Evolutionary conservation across 495 filamentous ascomycete species (phyloP).

Genomic region (Thermothielavioides terrestris): DNA sequence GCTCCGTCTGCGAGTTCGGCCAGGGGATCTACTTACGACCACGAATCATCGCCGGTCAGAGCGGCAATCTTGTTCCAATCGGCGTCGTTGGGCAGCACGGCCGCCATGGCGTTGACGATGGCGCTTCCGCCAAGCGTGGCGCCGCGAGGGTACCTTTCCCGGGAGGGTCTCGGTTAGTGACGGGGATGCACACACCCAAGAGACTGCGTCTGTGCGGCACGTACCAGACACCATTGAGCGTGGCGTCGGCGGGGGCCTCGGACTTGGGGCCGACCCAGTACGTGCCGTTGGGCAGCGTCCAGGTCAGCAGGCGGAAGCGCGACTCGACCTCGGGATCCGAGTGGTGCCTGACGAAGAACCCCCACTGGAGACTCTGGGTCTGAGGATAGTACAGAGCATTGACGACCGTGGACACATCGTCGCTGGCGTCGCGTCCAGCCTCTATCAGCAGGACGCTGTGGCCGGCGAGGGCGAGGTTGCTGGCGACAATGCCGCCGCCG

Average conservation of each 20-base stretch:
- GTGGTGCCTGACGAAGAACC: conserved; percentile 38
- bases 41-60: conserved; percentile 31
- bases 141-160: conserved; percentile 34
- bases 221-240: conserved; percentile 29
- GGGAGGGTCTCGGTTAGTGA: background rate
- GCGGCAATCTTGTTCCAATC: conserved; percentile 26
- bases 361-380: conserved; percentile 35
- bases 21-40: conserved; percentile 14
- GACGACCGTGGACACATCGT: conserved; percentile 29
- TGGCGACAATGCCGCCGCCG: conserved; percentile 53
- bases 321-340: conserved; percentile 15
- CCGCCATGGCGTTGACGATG: conserved; percentile 34
- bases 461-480: conserved; percentile 50
- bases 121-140: conserved; percentile 37
- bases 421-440: conserved; percentile 52
- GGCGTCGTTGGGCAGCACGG: conserved; percentile 27
- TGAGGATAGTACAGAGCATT: conserved; percentile 28
- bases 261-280: conserved; percentile 29
- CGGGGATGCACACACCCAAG: background rate
- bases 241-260: conserved; percentile 29
- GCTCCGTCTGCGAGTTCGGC: no score
- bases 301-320: background rate
- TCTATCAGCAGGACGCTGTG: conserved; percentile 53
- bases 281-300: conserved; percentile 25
- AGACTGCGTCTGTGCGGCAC: background rate